These are phyloP conservation scores for Blastobotrys raffinosifermentans DNA, from an alignment of 1,139 yeast genomes.

Conservation along the genomic window DNA sequence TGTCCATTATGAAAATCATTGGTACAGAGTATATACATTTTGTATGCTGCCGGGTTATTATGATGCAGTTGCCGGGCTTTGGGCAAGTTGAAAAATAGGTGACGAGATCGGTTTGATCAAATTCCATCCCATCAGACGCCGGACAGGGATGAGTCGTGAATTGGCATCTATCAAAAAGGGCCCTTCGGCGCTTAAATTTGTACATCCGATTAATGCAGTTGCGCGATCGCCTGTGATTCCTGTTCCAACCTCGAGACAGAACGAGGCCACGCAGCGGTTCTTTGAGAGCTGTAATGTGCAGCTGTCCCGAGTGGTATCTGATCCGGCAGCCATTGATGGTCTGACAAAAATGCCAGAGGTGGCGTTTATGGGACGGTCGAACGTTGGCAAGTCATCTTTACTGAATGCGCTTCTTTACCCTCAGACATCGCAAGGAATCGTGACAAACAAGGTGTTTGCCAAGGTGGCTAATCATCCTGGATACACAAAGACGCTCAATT, in stretches of 20 bases:
- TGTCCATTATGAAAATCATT: too few relatives aligned
- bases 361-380: slow-evolving; percentile 69
- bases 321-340: slow-evolving; percentile 10
- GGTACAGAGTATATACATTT: too few relatives aligned
- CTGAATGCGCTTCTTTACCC: slow-evolving; percentile 43
- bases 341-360: slow-evolving; percentile 50
- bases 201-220: slow-evolving; percentile 3
- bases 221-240: slow-evolving; percentile 4
- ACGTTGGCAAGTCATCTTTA: slow-evolving; percentile 78
- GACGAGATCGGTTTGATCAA: too few relatives aligned
- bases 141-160: too few relatives aligned
- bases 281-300: slow-evolving; percentile 10
- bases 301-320: slow-evolving; percentile 11
- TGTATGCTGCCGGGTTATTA: too few relatives aligned
- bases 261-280: slow-evolving; percentile 9
- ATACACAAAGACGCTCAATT: slow-evolving; percentile 69
- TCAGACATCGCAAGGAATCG: slow-evolving; percentile 27
- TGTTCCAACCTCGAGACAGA: slow-evolving; percentile 7
- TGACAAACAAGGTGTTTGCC: slow-evolving; percentile 39
- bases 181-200: slow-evolving; percentile 6
- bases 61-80: too few relatives aligned
- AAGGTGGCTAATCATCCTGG: slow-evolving; percentile 61
- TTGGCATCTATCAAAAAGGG: slow-evolving; percentile 8
- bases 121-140: too few relatives aligned
- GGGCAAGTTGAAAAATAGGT: too few relatives aligned